These are phyloP conservation scores for Infundibulicybe gibba DNA, from an alignment of 768 basidiomycete genomes.

Conservation along the genomic window DNA sequence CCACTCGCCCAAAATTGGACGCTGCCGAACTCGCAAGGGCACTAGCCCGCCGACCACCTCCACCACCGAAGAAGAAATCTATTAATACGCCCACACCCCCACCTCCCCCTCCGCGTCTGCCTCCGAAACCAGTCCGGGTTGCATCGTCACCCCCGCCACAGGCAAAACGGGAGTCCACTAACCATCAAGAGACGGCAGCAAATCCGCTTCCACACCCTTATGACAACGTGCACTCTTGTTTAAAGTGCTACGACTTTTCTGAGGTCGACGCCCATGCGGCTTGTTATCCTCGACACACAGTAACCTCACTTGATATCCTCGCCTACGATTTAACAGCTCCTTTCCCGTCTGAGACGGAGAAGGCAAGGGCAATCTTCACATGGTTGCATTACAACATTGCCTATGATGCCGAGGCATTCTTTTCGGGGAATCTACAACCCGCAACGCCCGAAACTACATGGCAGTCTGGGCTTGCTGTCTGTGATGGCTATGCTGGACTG, in stretches of 20 bases:
- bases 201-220: not conserved
- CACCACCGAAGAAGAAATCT: no score
- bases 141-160: slow-evolving; percentile 25
- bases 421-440: slow-evolving; percentile 34
- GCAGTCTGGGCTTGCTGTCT: slow-evolving; percentile 41
- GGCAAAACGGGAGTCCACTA: slow-evolving; percentile 9
- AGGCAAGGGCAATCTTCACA: slow-evolving; percentile 41
- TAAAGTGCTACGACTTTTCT: slow-evolving; percentile 41
- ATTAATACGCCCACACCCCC: no score
- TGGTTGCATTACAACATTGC: slow-evolving; percentile 47
- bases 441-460: slow-evolving; percentile 35
- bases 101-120: slow-evolving; percentile 19
- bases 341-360: slow-evolving; percentile 38
- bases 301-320: slow-evolving; percentile 33
- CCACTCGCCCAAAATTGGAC: slow-evolving; percentile 15
- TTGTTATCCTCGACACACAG: slow-evolving; percentile 36
- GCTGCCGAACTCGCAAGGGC: slow-evolving; percentile 15
- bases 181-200: slow-evolving; percentile 3
- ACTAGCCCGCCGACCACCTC: slow-evolving; percentile 26
- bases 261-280: slow-evolving; percentile 39
- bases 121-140: slow-evolving; percentile 24
- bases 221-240: slow-evolving; percentile 21
- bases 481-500: slow-evolving; percentile 45
- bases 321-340: slow-evolving; percentile 37
- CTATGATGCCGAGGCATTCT: slow-evolving; percentile 39